Evolutionary conservation across 345 rosid species (phyloP), one percentile per base, ranked within the genome.

Genomic region (Eucalyptus fibrosa): DNA sequence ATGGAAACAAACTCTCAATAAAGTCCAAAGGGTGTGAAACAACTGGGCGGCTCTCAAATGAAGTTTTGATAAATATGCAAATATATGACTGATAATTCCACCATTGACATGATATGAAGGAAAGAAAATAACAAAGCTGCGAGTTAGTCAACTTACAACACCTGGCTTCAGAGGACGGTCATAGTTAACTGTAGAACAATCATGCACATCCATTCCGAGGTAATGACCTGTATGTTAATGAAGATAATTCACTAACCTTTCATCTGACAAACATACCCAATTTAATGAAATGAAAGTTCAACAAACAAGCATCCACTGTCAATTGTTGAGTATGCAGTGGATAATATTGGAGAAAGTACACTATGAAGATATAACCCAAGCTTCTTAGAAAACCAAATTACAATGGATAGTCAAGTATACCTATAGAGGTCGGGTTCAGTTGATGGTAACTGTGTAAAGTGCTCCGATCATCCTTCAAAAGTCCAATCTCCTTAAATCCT

Each of bases 121-220:
- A 50, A 87, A 82, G 50, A 91, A 82, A 34, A 24, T 87, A 40
- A 21, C 16, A 7, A 21, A 77, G 85, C 85, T 40, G 47, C 6
- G 3, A 77, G 85, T 44, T 40, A 77, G 85, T 77, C 47, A 77
- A 93, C 99, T 95, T 97, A 98, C 99, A 91, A 95, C 97, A 86
- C 99, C 99, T 7, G 99, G 99, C 94, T 94, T 92, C 95, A 97
- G 88, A 88, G 96, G 94, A 88, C 96, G 94, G 87, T 96, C 96
- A 62, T 94, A 96, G 92, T 97, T 93, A 89, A 96, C 91, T 88
- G 88, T 69, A 89, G 97, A 95, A 93, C 97, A 94, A 94, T 98
- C 99, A 89, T 98, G 99, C 91, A 98, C 99, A 90, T 97, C 99
- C 98, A 98, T 96, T 90, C 99, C 99, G 19, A 97, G 95, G 93